Evolutionary conservation across 2,329 filamentous ascomycete genomes (phyloP).

Genomic region (Alternaria postmessia): DNA sequence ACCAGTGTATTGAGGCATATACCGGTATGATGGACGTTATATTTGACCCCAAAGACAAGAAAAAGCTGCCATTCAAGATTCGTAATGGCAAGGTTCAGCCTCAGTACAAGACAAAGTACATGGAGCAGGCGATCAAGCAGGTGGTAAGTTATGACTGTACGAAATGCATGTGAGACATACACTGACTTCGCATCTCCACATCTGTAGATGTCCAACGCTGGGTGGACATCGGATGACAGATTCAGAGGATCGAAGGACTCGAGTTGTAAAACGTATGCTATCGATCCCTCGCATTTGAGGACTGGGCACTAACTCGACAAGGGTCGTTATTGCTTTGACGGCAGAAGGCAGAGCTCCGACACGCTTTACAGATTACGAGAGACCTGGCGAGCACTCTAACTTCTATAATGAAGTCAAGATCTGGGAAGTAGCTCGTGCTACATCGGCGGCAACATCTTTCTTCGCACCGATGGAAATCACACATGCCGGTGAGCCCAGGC

Average conservation of each 20-base stretch:
- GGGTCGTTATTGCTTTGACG: slow-evolving; percentile 14
- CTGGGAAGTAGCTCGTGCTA: neutral
- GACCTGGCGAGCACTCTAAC: slow-evolving; percentile 13
- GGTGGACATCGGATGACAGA: slow-evolving; percentile 4
- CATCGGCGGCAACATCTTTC: neutral
- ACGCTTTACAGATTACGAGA: slow-evolving; percentile 14
- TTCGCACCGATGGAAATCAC: neutral
- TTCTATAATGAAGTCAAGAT: slow-evolving; percentile 32
- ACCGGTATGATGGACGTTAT: slow-evolving; percentile 13
- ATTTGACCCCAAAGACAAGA: slow-evolving; percentile 17
- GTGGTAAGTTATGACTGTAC: neutral
- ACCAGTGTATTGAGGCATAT: slow-evolving; percentile 23
- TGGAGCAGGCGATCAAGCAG: slow-evolving; percentile 21
- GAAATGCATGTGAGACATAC: too few species aligned
- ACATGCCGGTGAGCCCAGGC: neutral
- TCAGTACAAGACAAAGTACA: slow-evolving; percentile 18
- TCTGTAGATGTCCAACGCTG: slow-evolving; percentile 1
- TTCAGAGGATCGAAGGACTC: slow-evolving; percentile 13
- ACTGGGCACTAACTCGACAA: neutral
- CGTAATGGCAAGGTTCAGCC: slow-evolving; percentile 18
- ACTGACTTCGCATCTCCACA: too few species aligned
- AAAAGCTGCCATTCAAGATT: slow-evolving; percentile 5
- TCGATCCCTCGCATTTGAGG: neutral
- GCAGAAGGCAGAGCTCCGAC: slow-evolving; percentile 6
- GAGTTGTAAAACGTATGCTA: slow-evolving; percentile 13